Evolutionary conservation across 1,284 basidiomycete species (phyloP).

Genomic region (Trichosporon sp.): DNA sequence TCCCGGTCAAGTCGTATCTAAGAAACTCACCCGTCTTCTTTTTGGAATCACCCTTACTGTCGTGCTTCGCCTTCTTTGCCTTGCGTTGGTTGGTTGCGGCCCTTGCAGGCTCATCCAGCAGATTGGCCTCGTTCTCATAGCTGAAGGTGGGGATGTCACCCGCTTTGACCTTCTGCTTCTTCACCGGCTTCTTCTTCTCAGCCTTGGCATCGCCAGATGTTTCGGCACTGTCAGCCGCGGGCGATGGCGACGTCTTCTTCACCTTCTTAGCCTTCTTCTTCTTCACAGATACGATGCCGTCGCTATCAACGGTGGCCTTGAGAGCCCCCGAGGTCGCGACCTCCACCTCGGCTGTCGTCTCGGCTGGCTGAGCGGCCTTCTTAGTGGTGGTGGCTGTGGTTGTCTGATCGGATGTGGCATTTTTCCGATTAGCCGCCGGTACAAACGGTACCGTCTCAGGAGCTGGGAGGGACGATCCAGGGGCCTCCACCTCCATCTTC

Average conservation of each 20-base stretch:
- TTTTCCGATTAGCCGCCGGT: conserved; percentile 56
- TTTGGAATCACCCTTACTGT: conserved; percentile 31
- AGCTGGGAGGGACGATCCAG: conserved; percentile 23
- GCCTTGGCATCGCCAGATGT: neutral
- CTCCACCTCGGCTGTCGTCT: conserved; percentile 21
- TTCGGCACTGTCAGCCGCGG: conserved; percentile 10
- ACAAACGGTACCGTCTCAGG: conserved; percentile 71
- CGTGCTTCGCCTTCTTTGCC: conserved; percentile 17
- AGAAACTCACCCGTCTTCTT: conserved; percentile 45
- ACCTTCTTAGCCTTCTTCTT: conserved; percentile 38
- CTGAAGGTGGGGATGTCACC: conserved; percentile 66
- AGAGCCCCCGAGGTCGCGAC: conserved; percentile 1
- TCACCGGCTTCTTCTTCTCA: conserved; percentile 37
- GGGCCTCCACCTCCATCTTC: conserved; percentile 16
- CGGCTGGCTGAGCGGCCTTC: conserved; percentile 14
- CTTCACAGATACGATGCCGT: conserved; percentile 47
- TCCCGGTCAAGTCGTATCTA: neutral
- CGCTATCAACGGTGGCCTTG: conserved; percentile 27
- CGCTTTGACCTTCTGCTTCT: conserved; percentile 41
- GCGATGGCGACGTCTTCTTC: conserved; percentile 21
- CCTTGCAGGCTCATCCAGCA: conserved; percentile 64
- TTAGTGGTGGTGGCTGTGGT: conserved; percentile 18
- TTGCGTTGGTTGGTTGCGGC: conserved; percentile 23
- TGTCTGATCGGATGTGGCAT: conserved; percentile 42
- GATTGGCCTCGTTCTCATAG: conserved; percentile 71